Evolutionary conservation across 257 asterid species (phyloP).

Genomic region (Buddleja alternifolia): DNA sequence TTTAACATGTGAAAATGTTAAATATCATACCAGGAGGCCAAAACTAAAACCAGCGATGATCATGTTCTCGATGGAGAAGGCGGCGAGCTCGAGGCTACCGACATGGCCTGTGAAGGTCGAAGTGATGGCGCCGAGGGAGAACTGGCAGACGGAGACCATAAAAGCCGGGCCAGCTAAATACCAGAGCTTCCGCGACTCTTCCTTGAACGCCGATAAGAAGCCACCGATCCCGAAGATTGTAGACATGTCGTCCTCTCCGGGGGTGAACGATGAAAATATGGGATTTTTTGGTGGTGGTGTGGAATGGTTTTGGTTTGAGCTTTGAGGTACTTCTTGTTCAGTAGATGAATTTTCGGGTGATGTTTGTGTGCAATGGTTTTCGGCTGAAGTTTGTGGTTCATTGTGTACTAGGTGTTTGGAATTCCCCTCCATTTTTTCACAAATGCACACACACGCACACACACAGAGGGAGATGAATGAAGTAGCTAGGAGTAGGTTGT

Average conservation of each 20-base stretch:
- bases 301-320: too few species aligned
- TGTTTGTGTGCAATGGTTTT: too few species aligned
- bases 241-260: slow-evolving; percentile 26
- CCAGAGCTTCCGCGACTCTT: slow-evolving; percentile 34
- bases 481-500: too few species aligned
- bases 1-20: not conserved
- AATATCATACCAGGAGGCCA: slow-evolving; percentile 28
- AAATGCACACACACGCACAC: too few species aligned
- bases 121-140: slow-evolving; percentile 37
- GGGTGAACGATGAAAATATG: slow-evolving; percentile 20
- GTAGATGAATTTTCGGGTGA: too few species aligned
- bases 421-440: too few species aligned
- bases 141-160: slow-evolving; percentile 35
- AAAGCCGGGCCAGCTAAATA: slow-evolving; percentile 34
- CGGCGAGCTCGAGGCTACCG: slow-evolving; percentile 34
- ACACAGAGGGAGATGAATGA: too few species aligned
- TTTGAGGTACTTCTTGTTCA: too few species aligned
- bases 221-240: slow-evolving; percentile 8
- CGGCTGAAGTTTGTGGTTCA: too few species aligned
- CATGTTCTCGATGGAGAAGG: slow-evolving; percentile 31
- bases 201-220: slow-evolving; percentile 22
- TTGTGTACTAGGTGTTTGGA: too few species aligned
- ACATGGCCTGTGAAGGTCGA: slow-evolving; percentile 35
- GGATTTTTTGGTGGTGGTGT: not conserved
- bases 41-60: slow-evolving; percentile 30